These are phyloP conservation scores for Rhodomyrtus tomentosa DNA, from an alignment of 345 rosid species.

Conservation along the genomic window DNA sequence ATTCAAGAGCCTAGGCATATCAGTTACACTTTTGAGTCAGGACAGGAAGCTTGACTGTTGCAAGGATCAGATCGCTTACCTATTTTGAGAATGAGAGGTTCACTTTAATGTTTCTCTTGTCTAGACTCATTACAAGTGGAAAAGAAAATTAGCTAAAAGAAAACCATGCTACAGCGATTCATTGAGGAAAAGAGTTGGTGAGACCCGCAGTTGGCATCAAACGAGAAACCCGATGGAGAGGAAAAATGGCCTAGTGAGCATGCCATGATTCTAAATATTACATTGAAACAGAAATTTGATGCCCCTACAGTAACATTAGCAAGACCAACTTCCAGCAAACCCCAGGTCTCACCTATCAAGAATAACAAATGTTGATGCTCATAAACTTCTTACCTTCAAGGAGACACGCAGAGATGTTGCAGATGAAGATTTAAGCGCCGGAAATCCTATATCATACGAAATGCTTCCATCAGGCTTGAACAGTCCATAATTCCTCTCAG, in stretches of 20 bases:
- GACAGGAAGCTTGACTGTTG: not conserved
- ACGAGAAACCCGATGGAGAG: not conserved
- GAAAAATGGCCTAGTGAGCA: not conserved
- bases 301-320: not conserved
- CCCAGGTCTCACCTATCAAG: not conserved
- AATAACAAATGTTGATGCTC: not conserved
- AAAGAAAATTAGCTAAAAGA: not conserved
- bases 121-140: not conserved
- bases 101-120: not conserved
- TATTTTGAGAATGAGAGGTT: not conserved
- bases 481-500: conserved; percentile 89
- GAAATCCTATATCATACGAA: conserved; percentile 74
- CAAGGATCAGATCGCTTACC: not conserved
- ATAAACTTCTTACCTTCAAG: conserved; percentile 51
- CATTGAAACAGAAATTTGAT: not conserved
- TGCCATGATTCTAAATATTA: not conserved
- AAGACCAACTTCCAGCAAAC: not conserved
- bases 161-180: not conserved
- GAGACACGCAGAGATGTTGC: conserved; percentile 20
- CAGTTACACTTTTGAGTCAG: not conserved
- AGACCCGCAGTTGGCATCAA: not conserved
- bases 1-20: not conserved
- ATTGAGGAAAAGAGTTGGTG: not conserved
- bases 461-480: conserved; percentile 90
- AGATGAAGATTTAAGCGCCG: conserved; percentile 63